A percentile compares a stretch with the other conserved stretches of the same genome.
phyloP scores from a whole-genome alignment of 23 red algal genomes.

The Pyropia haitanensis region DNA sequence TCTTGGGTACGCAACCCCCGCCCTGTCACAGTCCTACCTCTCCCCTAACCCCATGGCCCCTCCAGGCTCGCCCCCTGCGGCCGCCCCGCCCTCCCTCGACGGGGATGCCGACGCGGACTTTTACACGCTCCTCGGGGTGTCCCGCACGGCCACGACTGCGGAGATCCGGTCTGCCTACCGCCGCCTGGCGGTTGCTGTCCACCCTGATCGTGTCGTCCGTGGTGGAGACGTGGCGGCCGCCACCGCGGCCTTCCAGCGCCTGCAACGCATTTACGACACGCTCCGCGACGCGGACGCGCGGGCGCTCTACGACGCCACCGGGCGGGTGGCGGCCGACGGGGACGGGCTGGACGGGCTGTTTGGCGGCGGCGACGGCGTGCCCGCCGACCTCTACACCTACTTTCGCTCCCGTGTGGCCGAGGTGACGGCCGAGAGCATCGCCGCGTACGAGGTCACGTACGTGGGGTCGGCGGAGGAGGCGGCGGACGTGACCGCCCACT shows the following conservation, averaged over 20 bases:
- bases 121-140: conserved; percentile 63
- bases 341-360: conserved; percentile 17
- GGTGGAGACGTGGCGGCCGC: conserved; percentile 20
- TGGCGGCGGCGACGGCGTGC: conserved; percentile 11
- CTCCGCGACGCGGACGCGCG: conserved; percentile 30
- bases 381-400: conserved; percentile 17
- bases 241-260: conserved; percentile 47
- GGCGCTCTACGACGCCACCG: conserved; percentile 28
- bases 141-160: conserved; percentile 27
- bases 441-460: conserved; percentile 45
- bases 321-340: background rate
- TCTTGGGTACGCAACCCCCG: no score
- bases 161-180: conserved; percentile 72
- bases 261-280: conserved; percentile 37
- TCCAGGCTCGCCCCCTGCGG: no score
- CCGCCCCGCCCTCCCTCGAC: no score
- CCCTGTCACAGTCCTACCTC: no score
- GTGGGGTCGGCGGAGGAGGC: conserved; percentile 27
- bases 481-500: conserved; percentile 41
- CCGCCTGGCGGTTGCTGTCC: conserved; percentile 51
- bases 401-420: conserved; percentile 2
- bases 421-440: conserved; percentile 20
- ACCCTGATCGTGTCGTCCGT: conserved; percentile 65
- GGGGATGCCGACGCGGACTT: conserved; percentile 25
- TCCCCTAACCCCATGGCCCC: no score